Base-by-base conservation (phyloP, 208 protist genomes). In the Crithidia mellificae region DNA sequence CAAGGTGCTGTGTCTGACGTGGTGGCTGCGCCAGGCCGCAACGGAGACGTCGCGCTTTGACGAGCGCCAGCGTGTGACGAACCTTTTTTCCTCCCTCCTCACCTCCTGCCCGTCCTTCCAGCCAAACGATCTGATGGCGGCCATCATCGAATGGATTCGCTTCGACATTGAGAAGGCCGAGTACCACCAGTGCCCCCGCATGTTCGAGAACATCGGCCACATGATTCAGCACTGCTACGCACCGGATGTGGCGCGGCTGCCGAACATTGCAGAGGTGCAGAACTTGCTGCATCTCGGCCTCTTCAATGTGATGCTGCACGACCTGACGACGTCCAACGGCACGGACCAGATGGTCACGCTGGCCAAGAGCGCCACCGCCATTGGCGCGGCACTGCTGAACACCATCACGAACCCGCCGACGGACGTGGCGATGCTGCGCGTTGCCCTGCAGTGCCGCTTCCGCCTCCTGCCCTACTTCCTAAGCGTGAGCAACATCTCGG, bases 151-250 rank as follows among this genome's bases (percentile, higher is more conserved):
- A 81, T 95, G 89, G 89, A 56, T 91, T 6, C 81, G 81, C 41
- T 95, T 90, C 73, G 89, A 95, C 67, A 72, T 91, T 43, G 86
- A 94, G 71, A 83, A 86, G 52, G 75, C 65, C 6, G 66, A 88
- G 65, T 94, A 90, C 74, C 81, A 85, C 54, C 59, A 85, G 43
- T 94, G 84, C 54, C 88, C 88, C 4, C 78, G 81, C 61, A 88
- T 94, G 85, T 92, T 92, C 68, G 84, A 86, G 47, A 91, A 94
- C 68, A 78, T 94, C 27, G 83, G 81, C 2, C 80, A 91, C 63
- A 91, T 94, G 79, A 80, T 94, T 51, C 69, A 79, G 38, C 72
- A 81, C 51, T 86, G 75, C 63, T 84, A 94, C 73, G 57, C 74
- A 7, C 46, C 63, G 0, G 74, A 79, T n/a, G 78, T 63, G 71